A percentile compares a stretch with the other conserved stretches of the same genome.
These are phyloP conservation scores for Ceratopteris richardii DNA, from an alignment of 75 land plant genomes.

Conservation along the genomic window DNA sequence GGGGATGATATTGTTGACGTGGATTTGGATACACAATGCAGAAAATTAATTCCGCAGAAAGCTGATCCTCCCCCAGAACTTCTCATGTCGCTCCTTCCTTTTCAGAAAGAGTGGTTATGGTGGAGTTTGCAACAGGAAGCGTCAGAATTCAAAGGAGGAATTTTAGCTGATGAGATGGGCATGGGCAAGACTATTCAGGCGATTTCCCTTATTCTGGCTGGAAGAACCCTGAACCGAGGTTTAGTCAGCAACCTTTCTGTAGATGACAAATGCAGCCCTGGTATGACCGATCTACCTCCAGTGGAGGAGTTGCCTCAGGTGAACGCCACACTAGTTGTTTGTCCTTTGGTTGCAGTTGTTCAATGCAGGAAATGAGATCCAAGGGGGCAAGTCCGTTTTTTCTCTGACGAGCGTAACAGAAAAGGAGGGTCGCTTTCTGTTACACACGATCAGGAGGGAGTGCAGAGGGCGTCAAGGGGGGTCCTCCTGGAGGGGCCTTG, in stretches of 20 bases:
- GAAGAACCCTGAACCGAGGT: constrained; percentile 9
- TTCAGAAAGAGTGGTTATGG: constrained; percentile 84
- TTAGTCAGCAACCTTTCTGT: constrained; percentile 4
- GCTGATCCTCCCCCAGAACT: constrained; percentile 51
- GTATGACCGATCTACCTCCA: not conserved
- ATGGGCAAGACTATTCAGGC: constrained; percentile 98
- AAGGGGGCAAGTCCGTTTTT: too few relatives aligned
- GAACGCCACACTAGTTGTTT: constrained; percentile 70
- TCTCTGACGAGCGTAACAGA: too few relatives aligned
- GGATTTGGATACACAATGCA: constrained; percentile 14
- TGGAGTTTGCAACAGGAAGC: constrained; percentile 84
- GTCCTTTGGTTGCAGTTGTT: constrained; percentile 82
- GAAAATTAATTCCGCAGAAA: not conserved
- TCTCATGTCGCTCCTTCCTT: constrained; percentile 57
- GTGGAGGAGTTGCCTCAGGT: constrained; percentile 22
- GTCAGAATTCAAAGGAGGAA: constrained; percentile 57
- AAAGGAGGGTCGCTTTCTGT: too few relatives aligned
- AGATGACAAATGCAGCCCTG: not conserved
- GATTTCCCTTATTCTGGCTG: constrained; percentile 65
- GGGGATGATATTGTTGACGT: constrained; percentile 28
- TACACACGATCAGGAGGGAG: too few relatives aligned
- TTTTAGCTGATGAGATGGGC: constrained; percentile 98
- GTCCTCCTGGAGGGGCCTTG: too few relatives aligned
- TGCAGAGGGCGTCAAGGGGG: too few relatives aligned
- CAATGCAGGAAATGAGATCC: constrained; percentile 85